These are phyloP conservation scores for Balansia obtecta DNA, from an alignment of 2,329 filamentous ascomycete species.

Conservation along the genomic window DNA sequence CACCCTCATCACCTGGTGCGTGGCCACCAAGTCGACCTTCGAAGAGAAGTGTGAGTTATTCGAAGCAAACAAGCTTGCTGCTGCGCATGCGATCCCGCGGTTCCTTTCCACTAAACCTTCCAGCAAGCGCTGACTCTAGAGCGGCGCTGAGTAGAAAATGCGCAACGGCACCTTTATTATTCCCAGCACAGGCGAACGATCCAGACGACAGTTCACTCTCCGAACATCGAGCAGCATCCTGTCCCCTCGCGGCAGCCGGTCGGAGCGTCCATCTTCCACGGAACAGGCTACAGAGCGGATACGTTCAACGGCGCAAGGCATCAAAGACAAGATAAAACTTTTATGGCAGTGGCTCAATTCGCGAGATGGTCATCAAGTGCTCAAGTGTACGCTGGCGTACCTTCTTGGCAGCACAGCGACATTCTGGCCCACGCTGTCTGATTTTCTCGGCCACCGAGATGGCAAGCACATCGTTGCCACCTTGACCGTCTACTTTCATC, in stretches of 20 bases:
- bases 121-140: background rate
- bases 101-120: background rate
- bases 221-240: slow-evolving; percentile 33
- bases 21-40: slow-evolving; percentile 32
- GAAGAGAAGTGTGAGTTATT: slow-evolving; percentile 30
- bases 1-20: slow-evolving; percentile 18
- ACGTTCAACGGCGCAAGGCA: slow-evolving; percentile 4
- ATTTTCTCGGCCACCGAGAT: slow-evolving; percentile 68
- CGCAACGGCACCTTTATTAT: slow-evolving; percentile 80
- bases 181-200: slow-evolving; percentile 73
- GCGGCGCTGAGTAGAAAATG: slow-evolving; percentile 43
- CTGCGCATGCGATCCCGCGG: background rate
- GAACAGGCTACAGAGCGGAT: slow-evolving; percentile 9
- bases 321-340: slow-evolving; percentile 22
- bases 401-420: slow-evolving; percentile 76
- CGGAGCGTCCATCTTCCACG: slow-evolving; percentile 10
- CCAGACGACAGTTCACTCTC: slow-evolving; percentile 68
- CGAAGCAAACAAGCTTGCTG: background rate
- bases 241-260: slow-evolving; percentile 14
- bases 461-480: slow-evolving; percentile 92
- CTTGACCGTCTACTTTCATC: slow-evolving; percentile 90
- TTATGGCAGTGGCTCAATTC: slow-evolving; percentile 53
- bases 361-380: slow-evolving; percentile 62
- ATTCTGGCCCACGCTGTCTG: slow-evolving; percentile 61
- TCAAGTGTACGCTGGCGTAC: slow-evolving; percentile 89